Base-by-base conservation (phyloP, 2,329 filamentous ascomycete species). In the Orbilia javanica region DNA sequence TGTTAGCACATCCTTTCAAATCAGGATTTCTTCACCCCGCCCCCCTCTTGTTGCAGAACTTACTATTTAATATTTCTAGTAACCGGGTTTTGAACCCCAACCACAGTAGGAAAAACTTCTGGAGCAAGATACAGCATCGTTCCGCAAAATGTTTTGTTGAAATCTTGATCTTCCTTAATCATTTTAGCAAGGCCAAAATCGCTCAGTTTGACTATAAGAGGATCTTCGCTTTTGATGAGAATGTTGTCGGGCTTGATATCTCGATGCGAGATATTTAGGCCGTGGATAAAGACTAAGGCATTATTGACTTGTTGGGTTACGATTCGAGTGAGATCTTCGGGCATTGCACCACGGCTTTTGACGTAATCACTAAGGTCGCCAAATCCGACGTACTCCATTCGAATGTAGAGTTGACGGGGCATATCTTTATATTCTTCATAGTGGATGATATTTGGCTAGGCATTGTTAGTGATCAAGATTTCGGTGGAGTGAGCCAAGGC, bases 161-260 rank as follows among this genome's bases (percentile, higher is more conserved):
- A 97, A 0, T 95, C 97, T 82, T 97, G 92, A 79, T 94, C 90
- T 80, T 93, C 93, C 79, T 94, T 92, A 53, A 97, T 91, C 84
- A 96, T 94, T 83, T 99, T 99, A 1, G 96, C 98, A 3, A 99
- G 86, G 2, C 96, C 96, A 85, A 99, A 99, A 83, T 99, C 96
- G 0, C 96, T 97, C 13, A 99, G 87, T 84, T 99, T 98, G 81
- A 98, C 91, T 13, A 89, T 87, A 60, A 97, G 89, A 0, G 94
- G 94, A 4, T 91, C 86, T 8, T 89, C 83, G 0, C 90, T 91
- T 10, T 90, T 87, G 80, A 98, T 92, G 46, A 99, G 87, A 78
- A 99, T 97, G 82, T 99, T 99, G 86, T 99, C 96, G 0, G 96
- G 96, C 83, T 99, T 99, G 82, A 99, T 94, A 84, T 99, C 96